phyloP scores from a whole-genome alignment of 2,329 filamentous ascomycete genomes.

The Penicillium hesseltinei region DNA sequence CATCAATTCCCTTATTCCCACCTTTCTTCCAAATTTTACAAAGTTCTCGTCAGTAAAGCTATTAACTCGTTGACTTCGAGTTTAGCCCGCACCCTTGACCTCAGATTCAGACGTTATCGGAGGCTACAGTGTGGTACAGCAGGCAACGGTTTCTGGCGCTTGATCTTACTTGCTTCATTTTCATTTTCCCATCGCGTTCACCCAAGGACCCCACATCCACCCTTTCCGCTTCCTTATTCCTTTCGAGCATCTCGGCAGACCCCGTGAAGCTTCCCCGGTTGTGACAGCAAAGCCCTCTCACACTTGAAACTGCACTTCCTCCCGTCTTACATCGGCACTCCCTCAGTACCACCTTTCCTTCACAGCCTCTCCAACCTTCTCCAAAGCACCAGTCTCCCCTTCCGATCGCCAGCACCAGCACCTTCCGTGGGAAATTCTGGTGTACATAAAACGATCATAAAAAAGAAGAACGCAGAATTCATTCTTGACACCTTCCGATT shows the following conservation, averaged over 20 bases:
- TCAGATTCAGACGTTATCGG: slow-evolving; percentile 12
- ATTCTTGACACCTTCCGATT: slow-evolving; percentile 45
- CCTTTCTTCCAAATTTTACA: not conserved
- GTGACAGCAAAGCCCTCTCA: slow-evolving; percentile 15
- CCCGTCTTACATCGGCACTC: slow-evolving; percentile 28
- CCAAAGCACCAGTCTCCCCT: slow-evolving; percentile 41
- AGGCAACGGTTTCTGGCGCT: slow-evolving; percentile 12
- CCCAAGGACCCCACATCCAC: slow-evolving; percentile 12
- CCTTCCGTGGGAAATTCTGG: slow-evolving; percentile 86
- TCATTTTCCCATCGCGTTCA: slow-evolving; percentile 20
- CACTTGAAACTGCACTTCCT: slow-evolving; percentile 29
- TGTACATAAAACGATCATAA: slow-evolving; percentile 69
- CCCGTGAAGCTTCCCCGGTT: slow-evolving; percentile 20
- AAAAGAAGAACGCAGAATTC: slow-evolving; percentile 56
- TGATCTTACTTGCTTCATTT: slow-evolving; percentile 18
- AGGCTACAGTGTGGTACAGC: slow-evolving; percentile 13
- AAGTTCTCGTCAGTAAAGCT: not conserved
- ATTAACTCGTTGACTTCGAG: not conserved
- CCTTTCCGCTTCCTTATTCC: slow-evolving; percentile 10
- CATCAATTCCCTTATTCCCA: not conserved
- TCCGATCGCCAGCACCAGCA: slow-evolving; percentile 68
- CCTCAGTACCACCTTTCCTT: slow-evolving; percentile 38
- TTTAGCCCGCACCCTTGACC: slow-evolving; percentile 3
- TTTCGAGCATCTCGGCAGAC: slow-evolving; percentile 14
- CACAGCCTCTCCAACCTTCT: slow-evolving; percentile 28